phyloP scores from a whole-genome alignment of 176 grass and related monocot species.

The Triticum monococcum region DNA sequence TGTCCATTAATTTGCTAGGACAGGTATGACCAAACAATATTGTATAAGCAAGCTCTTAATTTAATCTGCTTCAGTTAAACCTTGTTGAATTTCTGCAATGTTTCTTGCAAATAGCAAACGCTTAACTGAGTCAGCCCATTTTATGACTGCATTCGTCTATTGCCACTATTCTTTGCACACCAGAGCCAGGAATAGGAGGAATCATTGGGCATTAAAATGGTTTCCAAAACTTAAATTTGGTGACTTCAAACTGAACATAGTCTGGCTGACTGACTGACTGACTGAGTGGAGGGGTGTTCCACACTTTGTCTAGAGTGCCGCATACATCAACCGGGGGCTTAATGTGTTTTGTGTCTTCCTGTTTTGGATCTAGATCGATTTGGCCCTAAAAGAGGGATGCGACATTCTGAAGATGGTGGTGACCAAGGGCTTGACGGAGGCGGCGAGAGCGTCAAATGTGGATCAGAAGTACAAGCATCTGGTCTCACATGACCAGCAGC shows the following conservation, averaged over 20 bases:
- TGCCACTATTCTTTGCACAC: not conserved
- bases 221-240: not conserved
- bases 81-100: not conserved
- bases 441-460: conserved; percentile 49
- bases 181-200: not conserved
- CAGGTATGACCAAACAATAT: not conserved
- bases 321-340: not conserved
- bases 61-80: not conserved
- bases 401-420: conserved; percentile 69
- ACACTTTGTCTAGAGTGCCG: not conserved
- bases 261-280: too few relatives aligned
- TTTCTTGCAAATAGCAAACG: not conserved
- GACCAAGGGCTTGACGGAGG: conserved; percentile 57
- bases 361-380: conserved; percentile 64
- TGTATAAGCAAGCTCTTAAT: not conserved
- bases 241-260: not conserved
- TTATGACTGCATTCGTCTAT: not conserved
- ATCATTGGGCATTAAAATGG: not conserved
- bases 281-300: not conserved
- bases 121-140: not conserved
- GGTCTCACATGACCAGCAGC: conserved; percentile 31
- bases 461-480: conserved; percentile 92
- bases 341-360: conserved; percentile 22
- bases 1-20: not conserved
- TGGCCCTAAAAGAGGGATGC: conserved; percentile 65